Evolutionary conservation across 306 rosid genomes (phyloP), one percentile per base, ranked within the genome.

Genomic region (Comarum palustre): DNA sequence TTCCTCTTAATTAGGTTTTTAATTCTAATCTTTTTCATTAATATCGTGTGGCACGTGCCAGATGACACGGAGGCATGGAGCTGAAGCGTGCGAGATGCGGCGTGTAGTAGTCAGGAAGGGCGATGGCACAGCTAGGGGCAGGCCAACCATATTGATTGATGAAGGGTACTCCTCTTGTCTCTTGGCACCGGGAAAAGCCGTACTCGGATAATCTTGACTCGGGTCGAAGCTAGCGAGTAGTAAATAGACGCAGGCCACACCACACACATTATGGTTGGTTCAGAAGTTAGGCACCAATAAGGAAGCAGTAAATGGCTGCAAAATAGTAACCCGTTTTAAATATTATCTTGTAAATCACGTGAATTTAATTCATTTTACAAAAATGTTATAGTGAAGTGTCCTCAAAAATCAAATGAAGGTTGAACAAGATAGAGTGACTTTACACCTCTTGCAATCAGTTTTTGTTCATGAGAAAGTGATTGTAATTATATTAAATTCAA

Each of bases 171-270:
- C 36, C 36, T 1, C 60, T 54, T 54, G 60, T 3, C 60, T 22
- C 60, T 20, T 50, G 34, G 68, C 61, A 25, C 15, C 65, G 29
- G 29, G 19, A 24, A 71, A n/a, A 43, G 73, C 7, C 73, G 32
- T 67, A 55, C 45, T 64, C 50, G 38, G 14, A 4, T 45, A 8
- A 29, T 29, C 31, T 29, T 29, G 31, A 29, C 31, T 29, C 31
- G 31, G 31, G 31, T 29, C 31, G 7, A 25, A 46, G 27, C 20
- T 46, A 13, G 25, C 24, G 5, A 34, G 38, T 5, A 5, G 38
- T 6, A 24, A 68, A 68, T 68, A 31, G 55, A 48, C 13, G 38
- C 7, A 15, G 22, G 41, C 38, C 64, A 58, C 17, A 29, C 11
- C 38, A 29, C 39, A 58, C 8, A 47, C 4, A 2, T 55, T 55